A percentile compares a stretch with the other conserved stretches of the same genome.
These are phyloP conservation scores for Leccinum subgranulosum DNA, from an alignment of 768 basidiomycete species.

Conservation along the genomic window DNA sequence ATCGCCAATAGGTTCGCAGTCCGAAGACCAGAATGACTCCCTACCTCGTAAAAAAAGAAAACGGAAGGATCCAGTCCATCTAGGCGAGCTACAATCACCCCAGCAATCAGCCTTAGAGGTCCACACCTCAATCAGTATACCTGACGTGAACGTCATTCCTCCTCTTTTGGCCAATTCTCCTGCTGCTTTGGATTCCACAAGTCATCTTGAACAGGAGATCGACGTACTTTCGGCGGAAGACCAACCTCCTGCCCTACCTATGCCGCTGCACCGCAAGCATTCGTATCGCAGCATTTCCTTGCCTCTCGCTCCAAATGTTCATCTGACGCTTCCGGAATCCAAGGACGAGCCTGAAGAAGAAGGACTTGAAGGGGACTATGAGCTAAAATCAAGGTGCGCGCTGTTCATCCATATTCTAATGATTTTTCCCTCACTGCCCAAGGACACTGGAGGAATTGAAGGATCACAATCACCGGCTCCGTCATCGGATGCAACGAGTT, in stretches of 20 bases:
- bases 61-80: constrained; percentile 24
- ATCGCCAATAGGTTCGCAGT: constrained; percentile 44
- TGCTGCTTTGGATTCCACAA: background rate
- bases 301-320: constrained; percentile 21
- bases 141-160: constrained; percentile 1
- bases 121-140: constrained; percentile 4
- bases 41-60: constrained; percentile 10
- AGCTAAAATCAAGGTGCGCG: constrained; percentile 32
- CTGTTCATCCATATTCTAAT: background rate
- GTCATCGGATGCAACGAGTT: constrained; percentile 66
- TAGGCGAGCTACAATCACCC: constrained; percentile 20
- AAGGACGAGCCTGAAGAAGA: constrained; percentile 43
- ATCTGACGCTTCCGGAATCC: constrained; percentile 32
- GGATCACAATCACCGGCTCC: constrained; percentile 62
- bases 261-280: constrained; percentile 1
- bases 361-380: constrained; percentile 51
- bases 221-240: background rate
- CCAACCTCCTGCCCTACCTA: background rate
- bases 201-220: constrained; percentile 6
- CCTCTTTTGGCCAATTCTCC: constrained; percentile 7
- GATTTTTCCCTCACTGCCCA: constrained; percentile 1
- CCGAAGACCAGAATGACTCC: constrained; percentile 37
- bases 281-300: constrained; percentile 37
- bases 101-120: constrained; percentile 13
- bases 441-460: constrained; percentile 61